A percentile compares a stretch with the other conserved stretches of the same genome.
Evolutionary conservation across 345 rosid species (phyloP).

Genomic region (Rhodomyrtus tomentosa): DNA sequence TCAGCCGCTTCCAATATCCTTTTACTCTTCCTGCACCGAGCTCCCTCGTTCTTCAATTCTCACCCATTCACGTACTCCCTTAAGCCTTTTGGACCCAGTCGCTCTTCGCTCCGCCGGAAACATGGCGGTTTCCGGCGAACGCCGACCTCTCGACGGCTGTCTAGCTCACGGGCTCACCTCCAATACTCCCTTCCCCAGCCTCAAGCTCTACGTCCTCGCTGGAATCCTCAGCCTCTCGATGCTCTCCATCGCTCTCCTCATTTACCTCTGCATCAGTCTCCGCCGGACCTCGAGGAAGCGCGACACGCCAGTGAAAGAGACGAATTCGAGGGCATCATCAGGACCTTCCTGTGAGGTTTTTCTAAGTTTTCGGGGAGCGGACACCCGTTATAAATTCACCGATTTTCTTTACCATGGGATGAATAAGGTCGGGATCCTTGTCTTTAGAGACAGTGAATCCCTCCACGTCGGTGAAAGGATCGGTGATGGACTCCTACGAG

Average conservation of each 20-base stretch:
- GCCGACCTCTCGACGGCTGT: too few relatives aligned
- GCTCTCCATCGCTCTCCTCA: slow-evolving; percentile 21
- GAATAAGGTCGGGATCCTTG: fast-evolving
- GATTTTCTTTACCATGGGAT: background rate
- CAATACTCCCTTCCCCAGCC: slow-evolving; percentile 29
- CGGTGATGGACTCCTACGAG: background rate
- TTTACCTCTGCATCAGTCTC: slow-evolving; percentile 27
- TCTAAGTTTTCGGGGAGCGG: slow-evolving; percentile 17
- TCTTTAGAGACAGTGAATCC: background rate
- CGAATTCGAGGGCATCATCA: background rate
- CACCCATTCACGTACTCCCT: background rate
- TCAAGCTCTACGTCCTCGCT: slow-evolving; percentile 45
- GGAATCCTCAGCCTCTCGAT: slow-evolving; percentile 24
- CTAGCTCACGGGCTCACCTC: background rate
- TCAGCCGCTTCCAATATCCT: too few relatives aligned
- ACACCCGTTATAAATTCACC: background rate
- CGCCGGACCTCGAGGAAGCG: slow-evolving; percentile 35
- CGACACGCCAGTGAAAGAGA: slow-evolving; percentile 26
- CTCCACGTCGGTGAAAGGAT: background rate
- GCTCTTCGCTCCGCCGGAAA: too few relatives aligned
- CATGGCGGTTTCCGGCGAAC: too few relatives aligned
- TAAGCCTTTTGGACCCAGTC: background rate
- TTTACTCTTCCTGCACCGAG: too few relatives aligned
- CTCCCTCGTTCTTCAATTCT: background rate
- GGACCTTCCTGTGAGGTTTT: slow-evolving; percentile 2